Conservation (phyloP, 2,329 filamentous ascomycete species). For the Corynespora cassiicola region DNA sequence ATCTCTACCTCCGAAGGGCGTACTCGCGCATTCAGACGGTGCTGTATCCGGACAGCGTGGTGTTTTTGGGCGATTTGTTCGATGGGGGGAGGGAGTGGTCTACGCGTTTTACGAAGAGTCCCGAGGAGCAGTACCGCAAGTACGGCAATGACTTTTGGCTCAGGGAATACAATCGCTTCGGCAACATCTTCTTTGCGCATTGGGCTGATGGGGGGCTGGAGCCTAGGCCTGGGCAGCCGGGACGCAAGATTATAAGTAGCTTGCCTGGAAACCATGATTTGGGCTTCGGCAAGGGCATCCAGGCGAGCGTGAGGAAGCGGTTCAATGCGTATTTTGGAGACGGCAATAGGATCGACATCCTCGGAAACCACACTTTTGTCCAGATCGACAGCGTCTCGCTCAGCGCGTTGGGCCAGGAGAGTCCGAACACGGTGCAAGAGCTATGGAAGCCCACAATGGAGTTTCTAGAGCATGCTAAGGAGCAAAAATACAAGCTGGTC, state of each 20-base stretch:
- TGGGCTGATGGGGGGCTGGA: conserved; percentile 66
- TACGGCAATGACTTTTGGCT: conserved; percentile 88
- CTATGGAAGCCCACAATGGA: conserved; percentile 80
- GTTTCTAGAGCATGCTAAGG: conserved; percentile 74
- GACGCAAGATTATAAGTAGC: conserved; percentile 80
- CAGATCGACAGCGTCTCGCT: conserved; percentile 89
- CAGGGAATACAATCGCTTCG: conserved; percentile 83
- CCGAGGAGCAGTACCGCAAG: conserved; percentile 73
- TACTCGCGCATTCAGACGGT: conserved; percentile 79
- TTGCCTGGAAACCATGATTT: conserved; percentile 95
- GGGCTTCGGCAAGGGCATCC: conserved; percentile 86
- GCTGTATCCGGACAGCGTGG: conserved; percentile 82
- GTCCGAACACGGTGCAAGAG: conserved; percentile 58
- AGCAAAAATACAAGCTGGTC: conserved; percentile 70
- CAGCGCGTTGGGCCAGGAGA: conserved; percentile 70
- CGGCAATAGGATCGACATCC: conserved; percentile 86
- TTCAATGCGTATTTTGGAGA: conserved; percentile 91
- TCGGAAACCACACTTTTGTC: conserved; percentile 95
- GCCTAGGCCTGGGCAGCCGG: conserved; percentile 66
- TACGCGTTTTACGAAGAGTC: conserved; percentile 60
- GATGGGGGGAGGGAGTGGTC: conserved; percentile 97
- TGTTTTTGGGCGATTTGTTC: conserved; percentile 94
- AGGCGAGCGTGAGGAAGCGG: conserved; percentile 77
- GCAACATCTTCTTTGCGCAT: conserved; percentile 79
- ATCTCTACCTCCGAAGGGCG: conserved; percentile 85